Evolutionary conservation across 106 monocot genomes (phyloP), one percentile per base, ranked within the genome.

Genomic region (Iris macrosiphon): DNA sequence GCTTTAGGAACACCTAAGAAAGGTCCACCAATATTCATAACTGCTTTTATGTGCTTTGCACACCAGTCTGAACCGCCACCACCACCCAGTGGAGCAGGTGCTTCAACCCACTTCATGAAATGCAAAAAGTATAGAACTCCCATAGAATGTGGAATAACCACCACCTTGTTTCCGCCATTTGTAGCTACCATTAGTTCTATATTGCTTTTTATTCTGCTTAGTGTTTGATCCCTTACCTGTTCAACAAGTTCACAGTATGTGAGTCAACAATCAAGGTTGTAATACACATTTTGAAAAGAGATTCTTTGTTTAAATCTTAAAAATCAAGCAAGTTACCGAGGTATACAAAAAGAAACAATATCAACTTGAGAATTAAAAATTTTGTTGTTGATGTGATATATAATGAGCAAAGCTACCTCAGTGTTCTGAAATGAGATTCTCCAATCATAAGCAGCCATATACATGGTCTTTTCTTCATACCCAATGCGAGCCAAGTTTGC

Each of bases 31-130:
- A 99, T 91, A 69, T 99, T 99, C 84, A 92, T 78, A 31, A 99
- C 91, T 59, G 98, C 91, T 67, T 99, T 99, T 60, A 99, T 91
- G 59, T 99, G 87, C 61, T 67, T 87, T 31, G 83, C 77, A 57
- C 98, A 99, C 98, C 98, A 99, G 43, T 84, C 75, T 61, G 68
- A 55, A 43, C 81, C 87, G 11, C 98, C 98, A 11, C 87, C 87
- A 27, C 91, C 98, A 10, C 98, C 98, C 78, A 87, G 74, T 16
- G 91, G 87, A 63, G 70, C 57, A 42, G 98, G 91, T 56, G 80
- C 98, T 71, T 99, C 98, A 40, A 99, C 98, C 98, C 98, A 99
- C 63, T 99, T 99, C 98, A 99, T 99, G 70, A 99, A 99, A 70
- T 92, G 98, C 62, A 99, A 58, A 69, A 99, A 99, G 45, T 99